phyloP scores from a whole-genome alignment of 2,329 filamentous ascomycete genomes.

The Calonectria henricotiae region DNA sequence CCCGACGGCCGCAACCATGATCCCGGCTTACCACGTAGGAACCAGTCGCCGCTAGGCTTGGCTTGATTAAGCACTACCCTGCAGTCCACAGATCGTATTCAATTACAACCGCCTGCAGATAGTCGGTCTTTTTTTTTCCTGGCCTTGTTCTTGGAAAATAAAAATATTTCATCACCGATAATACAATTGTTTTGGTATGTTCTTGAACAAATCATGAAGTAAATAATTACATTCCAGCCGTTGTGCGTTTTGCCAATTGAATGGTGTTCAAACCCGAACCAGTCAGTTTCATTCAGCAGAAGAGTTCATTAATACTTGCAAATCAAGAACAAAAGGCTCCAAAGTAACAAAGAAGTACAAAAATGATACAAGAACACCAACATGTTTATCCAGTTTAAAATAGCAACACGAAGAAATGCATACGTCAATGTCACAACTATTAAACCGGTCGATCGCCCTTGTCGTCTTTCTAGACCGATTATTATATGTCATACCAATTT shows the following conservation, averaged over 20 bases:
- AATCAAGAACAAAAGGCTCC: not conserved
- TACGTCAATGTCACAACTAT: not conserved
- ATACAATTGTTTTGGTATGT: not conserved
- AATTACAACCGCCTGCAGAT: constrained; percentile 6
- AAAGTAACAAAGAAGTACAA: not conserved
- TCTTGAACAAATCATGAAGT: not conserved
- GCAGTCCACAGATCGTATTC: constrained; percentile 10
- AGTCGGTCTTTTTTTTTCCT: not conserved
- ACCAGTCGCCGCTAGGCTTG: constrained; percentile 2
- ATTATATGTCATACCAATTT: not conserved
- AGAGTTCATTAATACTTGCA: too few relatives aligned
- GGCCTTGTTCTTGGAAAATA: not conserved
- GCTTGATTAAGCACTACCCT: constrained; percentile 19
- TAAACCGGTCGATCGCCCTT: not conserved
- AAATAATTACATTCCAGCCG: too few relatives aligned
- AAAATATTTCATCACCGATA: too few relatives aligned
- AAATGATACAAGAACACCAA: not conserved
- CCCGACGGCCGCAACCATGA: constrained; percentile 15
- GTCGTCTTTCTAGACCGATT: not conserved
- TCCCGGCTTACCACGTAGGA: constrained; percentile 20
- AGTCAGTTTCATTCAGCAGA: too few relatives aligned
- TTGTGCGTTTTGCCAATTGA: too few relatives aligned
- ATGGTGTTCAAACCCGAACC: too few relatives aligned
- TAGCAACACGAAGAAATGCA: not conserved
- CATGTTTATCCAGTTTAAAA: not conserved